A percentile compares a stretch with the other conserved stretches of the same genome.
phyloP scores from a whole-genome alignment of 169 alveolate species.

The Theileria luwenshuni region DNA sequence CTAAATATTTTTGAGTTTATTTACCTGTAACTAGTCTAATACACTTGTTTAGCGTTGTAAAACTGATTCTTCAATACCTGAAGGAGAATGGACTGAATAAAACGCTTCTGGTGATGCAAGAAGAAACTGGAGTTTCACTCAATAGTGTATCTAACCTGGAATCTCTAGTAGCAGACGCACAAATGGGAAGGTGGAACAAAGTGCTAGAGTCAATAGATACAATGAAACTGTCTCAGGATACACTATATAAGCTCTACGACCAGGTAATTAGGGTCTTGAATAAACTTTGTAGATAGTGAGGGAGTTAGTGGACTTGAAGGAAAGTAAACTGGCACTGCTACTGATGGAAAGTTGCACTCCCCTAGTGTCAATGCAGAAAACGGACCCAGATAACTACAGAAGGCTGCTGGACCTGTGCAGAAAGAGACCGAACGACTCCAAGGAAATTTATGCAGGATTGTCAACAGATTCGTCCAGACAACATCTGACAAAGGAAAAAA shows the following conservation, averaged over 20 bases:
- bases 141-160: constrained; percentile 75
- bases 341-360: constrained; percentile 61
- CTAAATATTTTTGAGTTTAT: neutral
- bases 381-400: constrained; percentile 54
- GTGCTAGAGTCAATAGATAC: constrained; percentile 73
- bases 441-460: constrained; percentile 59
- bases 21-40: constrained; percentile 4
- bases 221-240: constrained; percentile 72
- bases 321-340: constrained; percentile 61
- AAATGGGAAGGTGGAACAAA: constrained; percentile 79
- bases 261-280: constrained; percentile 42
- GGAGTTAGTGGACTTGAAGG: constrained; percentile 76
- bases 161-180: constrained; percentile 70
- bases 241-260: constrained; percentile 71
- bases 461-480: constrained; percentile 39
- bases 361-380: constrained; percentile 46
- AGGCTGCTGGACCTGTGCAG: constrained; percentile 47
- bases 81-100: constrained; percentile 72
- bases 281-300: constrained; percentile 55
- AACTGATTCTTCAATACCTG: constrained; percentile 73
- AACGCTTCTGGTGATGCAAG: constrained; percentile 74
- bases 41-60: constrained; percentile 43
- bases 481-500: constrained; percentile 54
- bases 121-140: constrained; percentile 73
- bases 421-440: constrained; percentile 55